Base-by-base conservation (phyloP, 768 basidiomycete species). In the Boletus pseudopeckii region DNA sequence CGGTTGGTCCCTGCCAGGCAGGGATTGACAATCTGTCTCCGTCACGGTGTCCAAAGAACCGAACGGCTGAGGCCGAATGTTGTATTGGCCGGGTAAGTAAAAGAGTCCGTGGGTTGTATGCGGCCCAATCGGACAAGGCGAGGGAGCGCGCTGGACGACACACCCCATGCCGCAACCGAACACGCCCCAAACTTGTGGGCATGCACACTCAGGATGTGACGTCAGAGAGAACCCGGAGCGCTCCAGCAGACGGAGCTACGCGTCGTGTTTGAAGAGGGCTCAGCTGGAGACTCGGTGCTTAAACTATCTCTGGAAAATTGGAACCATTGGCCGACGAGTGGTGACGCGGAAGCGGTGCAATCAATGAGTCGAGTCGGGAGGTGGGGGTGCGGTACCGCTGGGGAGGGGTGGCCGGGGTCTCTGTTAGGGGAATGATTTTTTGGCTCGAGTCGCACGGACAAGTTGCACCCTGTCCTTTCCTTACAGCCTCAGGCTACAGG, bases 401-500 rank as follows among this genome's bases (percentile, higher is more conserved):
- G 59, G 52, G 52, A 34, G 45, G 52, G 57, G 68, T 71, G 63
- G 0, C 10, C 17, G 66, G 68, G 68, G 68, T 65, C 68, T 46
- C 22, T 14, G 17, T 32, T 45, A 60, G 62, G 68, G 60, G 65
- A 50, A 30, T 48, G 51, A 51, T 61, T 71, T 71, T 70, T 64
- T 65, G 64, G 70, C 63, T 24, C 49, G 58, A 57, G 63, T 71
- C 69, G 57, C 71, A 70, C 69, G 69, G 64, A 17, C 26, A 42
- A 48, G 55, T 58, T 70, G 69, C 59, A 72, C 59, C 59, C 59
- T 67, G 71, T 71, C 69, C 67, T 72, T 70, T 71, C 59, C 69
- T 55, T 70, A 70, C 68, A 69, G 68, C 68, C 68, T 71, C 59
- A 68, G 68, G 70, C 70, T 70, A 70, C 64, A 64, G 69, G 69